Conservation (phyloP, 805 yeast genomes). For the Monosporozyma servazzii region DNA sequence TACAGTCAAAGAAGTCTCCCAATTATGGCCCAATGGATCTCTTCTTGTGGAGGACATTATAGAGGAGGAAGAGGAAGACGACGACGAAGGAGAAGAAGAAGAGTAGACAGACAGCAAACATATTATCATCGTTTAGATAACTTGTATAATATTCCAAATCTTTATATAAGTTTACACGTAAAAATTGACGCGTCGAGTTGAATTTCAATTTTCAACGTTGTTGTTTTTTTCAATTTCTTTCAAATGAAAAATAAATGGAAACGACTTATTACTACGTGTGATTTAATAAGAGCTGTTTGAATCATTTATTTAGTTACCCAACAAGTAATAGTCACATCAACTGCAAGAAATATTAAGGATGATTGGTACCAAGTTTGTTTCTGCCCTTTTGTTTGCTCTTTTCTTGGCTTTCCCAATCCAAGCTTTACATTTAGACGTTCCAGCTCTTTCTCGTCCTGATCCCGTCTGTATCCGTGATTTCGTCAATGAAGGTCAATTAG, state of each 20-base stretch:
- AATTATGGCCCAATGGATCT: slow-evolving; percentile 67
- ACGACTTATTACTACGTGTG: not conserved
- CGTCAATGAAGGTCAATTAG: slow-evolving; percentile 74
- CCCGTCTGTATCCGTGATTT: slow-evolving; percentile 91
- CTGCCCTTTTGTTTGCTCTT: slow-evolving; percentile 13
- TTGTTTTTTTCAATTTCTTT: not conserved
- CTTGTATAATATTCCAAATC: no score
- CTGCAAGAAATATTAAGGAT: not conserved
- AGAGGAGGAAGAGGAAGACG: slow-evolving; percentile 23
- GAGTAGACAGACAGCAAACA: no score
- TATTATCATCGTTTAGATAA: no score
- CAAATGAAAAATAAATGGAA: not conserved
- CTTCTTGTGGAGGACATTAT: slow-evolving; percentile 41
- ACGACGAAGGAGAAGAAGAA: slow-evolving; percentile 11
- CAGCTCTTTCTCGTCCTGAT: slow-evolving; percentile 36
- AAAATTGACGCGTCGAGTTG: not conserved
- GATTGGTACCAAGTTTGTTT: not conserved
- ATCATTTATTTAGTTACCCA: not conserved
- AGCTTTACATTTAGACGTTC: slow-evolving; percentile 47
- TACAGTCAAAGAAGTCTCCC: slow-evolving; percentile 33
- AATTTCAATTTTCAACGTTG: not conserved
- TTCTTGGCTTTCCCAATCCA: slow-evolving; percentile 6
- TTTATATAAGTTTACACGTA: not conserved
- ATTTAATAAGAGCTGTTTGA: not conserved
- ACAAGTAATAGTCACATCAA: not conserved